These are phyloP conservation scores for Schoenoplectus triqueter DNA, from an alignment of 202 grass and related monocot species.

Conservation along the genomic window DNA sequence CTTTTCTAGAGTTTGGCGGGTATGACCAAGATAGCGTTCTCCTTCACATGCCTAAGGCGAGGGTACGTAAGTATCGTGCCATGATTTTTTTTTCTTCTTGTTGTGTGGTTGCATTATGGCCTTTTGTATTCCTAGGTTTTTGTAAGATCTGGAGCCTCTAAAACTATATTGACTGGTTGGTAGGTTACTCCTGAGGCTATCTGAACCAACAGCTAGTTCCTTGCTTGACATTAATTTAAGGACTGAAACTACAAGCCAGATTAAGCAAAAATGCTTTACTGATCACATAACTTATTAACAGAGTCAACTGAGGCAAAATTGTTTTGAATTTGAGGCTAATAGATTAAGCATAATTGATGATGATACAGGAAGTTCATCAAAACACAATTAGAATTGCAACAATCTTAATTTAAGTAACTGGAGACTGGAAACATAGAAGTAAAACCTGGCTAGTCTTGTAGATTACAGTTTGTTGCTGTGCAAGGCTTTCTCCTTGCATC, in stretches of 20 bases:
- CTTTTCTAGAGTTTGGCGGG: conserved; percentile 60
- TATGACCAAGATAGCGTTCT: conserved; percentile 57
- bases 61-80: conserved; percentile 48
- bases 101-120: not conserved
- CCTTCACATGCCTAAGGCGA: conserved; percentile 59
- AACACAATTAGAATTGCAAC: not conserved
- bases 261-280: not conserved
- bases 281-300: not conserved
- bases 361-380: not conserved
- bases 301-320: not conserved
- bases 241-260: not conserved
- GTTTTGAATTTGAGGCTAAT: conserved; percentile 10
- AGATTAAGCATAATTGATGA: not conserved
- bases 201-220: not conserved
- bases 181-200: conserved; percentile 4
- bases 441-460: not conserved
- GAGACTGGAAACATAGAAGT: not conserved
- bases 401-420: conserved; percentile 8
- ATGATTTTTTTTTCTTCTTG: not conserved
- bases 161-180: not conserved
- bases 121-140: not conserved
- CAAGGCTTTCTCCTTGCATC: not conserved
- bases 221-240: not conserved
- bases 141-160: not conserved
- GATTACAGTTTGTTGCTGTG: not conserved